A percentile compares a stretch with the other conserved stretches of the same genome.
phyloP scores from a whole-genome alignment of 768 basidiomycete species.

The Amanita muscaria region DNA sequence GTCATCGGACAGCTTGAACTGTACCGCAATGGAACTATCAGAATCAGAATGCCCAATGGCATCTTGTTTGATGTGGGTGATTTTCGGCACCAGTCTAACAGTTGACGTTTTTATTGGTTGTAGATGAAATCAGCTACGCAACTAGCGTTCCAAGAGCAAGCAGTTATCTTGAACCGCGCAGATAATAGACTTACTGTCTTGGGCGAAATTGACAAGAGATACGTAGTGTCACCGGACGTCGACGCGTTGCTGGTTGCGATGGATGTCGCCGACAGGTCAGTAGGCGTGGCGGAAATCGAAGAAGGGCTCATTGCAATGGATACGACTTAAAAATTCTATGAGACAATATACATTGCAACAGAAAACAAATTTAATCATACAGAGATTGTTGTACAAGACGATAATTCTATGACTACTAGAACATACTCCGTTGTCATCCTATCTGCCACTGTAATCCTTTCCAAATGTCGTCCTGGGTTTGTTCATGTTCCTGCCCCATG shows the following conservation, averaged over 20 bases:
- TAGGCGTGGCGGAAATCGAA: constrained; percentile 28
- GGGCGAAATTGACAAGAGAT: constrained; percentile 83
- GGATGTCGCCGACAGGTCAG: constrained; percentile 32
- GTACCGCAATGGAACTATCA: constrained; percentile 77
- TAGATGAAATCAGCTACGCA: constrained; percentile 79
- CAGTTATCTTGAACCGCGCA: constrained; percentile 58
- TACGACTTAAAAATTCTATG: constrained; percentile 9
- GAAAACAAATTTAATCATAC: background rate
- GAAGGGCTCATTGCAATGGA: constrained; percentile 51
- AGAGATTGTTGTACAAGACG: background rate
- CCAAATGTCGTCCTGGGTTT: constrained; percentile 32
- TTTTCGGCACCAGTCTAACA: background rate
- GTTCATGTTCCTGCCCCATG: constrained; percentile 15
- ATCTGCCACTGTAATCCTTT: constrained; percentile 21
- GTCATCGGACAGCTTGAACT: constrained; percentile 79
- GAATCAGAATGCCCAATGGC: constrained; percentile 74
- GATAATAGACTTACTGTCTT: constrained; percentile 59
- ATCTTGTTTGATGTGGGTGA: constrained; percentile 73
- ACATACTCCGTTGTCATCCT: no score
- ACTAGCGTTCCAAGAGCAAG: constrained; percentile 84
- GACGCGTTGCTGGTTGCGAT: constrained; percentile 63
- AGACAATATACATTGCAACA: background rate
- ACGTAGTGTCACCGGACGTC: constrained; percentile 77
- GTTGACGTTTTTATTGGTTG: background rate
- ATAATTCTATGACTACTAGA: background rate